These are phyloP conservation scores for Macrocybe sp. DNA, from an alignment of 1,284 basidiomycete species.

Conservation along the genomic window DNA sequence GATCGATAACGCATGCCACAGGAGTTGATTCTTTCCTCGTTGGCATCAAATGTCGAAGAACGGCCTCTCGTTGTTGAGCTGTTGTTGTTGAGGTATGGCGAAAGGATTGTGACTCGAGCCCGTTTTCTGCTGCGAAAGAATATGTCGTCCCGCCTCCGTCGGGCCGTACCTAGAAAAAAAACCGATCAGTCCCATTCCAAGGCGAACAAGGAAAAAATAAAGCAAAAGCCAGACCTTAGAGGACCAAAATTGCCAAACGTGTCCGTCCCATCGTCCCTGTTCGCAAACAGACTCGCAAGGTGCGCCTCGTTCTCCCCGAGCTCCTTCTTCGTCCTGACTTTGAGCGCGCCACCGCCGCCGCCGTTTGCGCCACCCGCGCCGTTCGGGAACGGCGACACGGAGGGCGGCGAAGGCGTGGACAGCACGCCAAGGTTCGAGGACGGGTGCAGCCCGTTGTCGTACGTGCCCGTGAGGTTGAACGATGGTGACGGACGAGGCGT, in stretches of 20 bases:
- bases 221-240: constrained; percentile 48
- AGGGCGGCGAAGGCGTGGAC: constrained; percentile 34
- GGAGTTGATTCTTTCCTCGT: background rate
- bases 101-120: constrained; percentile 69
- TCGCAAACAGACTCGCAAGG: constrained; percentile 78
- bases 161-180: constrained; percentile 53
- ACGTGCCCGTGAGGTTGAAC: constrained; percentile 65
- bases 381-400: constrained; percentile 23
- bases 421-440: constrained; percentile 32
- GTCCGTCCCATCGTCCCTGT: constrained; percentile 85
- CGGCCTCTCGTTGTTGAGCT: constrained; percentile 62
- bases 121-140: constrained; percentile 56
- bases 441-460: constrained; percentile 32
- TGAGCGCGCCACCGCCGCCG: constrained; percentile 29
- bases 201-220: background rate
- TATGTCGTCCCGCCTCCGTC: constrained; percentile 53
- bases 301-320: constrained; percentile 68
- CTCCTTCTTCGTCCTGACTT: constrained; percentile 37
- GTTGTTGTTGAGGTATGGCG: constrained; percentile 49
- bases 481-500: constrained; percentile 31
- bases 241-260: constrained; percentile 89
- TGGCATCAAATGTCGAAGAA: constrained; percentile 68
- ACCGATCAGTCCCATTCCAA: constrained; percentile 2
- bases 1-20: too few species aligned
- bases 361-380: constrained; percentile 18